phyloP scores from a whole-genome alignment of 2,329 filamentous ascomycete genomes.

The Byssochlamys sp. region DNA sequence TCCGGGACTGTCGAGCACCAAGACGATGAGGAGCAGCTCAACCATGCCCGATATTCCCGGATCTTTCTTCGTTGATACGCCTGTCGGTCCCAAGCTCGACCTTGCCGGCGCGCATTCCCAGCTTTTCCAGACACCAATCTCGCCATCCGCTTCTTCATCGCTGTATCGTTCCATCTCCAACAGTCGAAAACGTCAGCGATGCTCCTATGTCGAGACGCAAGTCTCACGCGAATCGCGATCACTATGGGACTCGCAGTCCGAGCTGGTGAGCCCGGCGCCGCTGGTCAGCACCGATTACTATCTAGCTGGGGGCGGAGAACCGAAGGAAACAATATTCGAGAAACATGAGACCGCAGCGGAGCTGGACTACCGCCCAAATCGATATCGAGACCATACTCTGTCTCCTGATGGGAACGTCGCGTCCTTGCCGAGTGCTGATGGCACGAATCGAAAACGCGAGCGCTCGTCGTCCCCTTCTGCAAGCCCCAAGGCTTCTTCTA shows the following conservation, averaged over 20 bases:
- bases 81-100: conserved; percentile 30
- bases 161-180: conserved; percentile 26
- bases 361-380: conserved; percentile 34
- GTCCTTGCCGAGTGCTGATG: conserved; percentile 10
- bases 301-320: conserved; percentile 22
- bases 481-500: conserved; percentile 9
- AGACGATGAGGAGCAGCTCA: not conserved
- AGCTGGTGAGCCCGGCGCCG: conserved; percentile 24
- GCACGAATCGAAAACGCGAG: conserved; percentile 23
- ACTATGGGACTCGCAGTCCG: conserved; percentile 7
- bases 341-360: conserved; percentile 20
- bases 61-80: conserved; percentile 26
- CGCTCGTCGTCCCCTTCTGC: conserved; percentile 17
- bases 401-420: conserved; percentile 20
- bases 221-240: not conserved
- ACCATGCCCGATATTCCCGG: conserved; percentile 2
- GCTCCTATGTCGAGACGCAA: not conserved
- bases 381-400: conserved; percentile 25
- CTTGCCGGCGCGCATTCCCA: conserved; percentile 28
- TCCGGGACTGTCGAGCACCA: not conserved
- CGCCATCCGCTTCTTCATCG: conserved; percentile 29
- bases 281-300: conserved; percentile 31
- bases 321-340: conserved; percentile 12
- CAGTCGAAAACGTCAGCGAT: conserved; percentile 2
- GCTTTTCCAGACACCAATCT: conserved; percentile 27